These are phyloP conservation scores for Colletotrichum plurivorum DNA, from an alignment of 2,329 filamentous ascomycete species.

Conservation along the genomic window DNA sequence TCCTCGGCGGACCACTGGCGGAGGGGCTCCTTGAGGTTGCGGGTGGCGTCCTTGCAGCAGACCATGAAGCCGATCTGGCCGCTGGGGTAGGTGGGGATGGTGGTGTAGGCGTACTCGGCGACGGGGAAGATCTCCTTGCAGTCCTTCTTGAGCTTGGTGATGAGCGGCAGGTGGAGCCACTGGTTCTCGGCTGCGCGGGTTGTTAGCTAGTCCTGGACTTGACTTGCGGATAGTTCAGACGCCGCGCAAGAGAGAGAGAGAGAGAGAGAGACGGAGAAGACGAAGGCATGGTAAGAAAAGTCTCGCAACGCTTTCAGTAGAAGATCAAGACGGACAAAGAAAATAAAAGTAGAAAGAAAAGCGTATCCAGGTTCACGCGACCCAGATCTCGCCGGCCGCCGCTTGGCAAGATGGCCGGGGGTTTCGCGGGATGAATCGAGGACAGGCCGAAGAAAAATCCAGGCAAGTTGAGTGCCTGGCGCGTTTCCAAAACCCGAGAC, in stretches of 20 bases:
- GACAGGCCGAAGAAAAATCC: constrained; percentile 43
- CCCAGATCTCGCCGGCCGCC: constrained; percentile 33
- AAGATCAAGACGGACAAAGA: constrained; percentile 26
- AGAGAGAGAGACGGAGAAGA: constrained; percentile 11
- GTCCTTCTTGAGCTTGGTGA: constrained; percentile 94
- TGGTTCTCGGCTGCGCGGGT: constrained; percentile 92
- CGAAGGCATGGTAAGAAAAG: constrained; percentile 17
- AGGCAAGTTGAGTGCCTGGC: constrained; percentile 47
- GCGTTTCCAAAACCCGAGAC: constrained; percentile 27
- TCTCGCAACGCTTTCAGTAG: constrained; percentile 11
- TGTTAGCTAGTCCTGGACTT: constrained; percentile 37
- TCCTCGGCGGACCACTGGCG: constrained; percentile 87
- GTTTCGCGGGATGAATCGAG: constrained; percentile 34
- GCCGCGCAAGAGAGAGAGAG: neutral
- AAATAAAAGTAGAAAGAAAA: constrained; percentile 14
- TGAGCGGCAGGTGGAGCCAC: constrained; percentile 97
- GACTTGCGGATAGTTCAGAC: neutral
- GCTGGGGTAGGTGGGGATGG: constrained; percentile 98
- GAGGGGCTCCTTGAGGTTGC: constrained; percentile 87
- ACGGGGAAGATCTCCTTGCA: constrained; percentile 98
- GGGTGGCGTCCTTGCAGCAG: constrained; percentile 92
- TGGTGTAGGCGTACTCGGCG: constrained; percentile 98
- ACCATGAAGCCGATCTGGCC: constrained; percentile 99
- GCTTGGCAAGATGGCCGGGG: constrained; percentile 21
- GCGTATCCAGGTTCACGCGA: constrained; percentile 25